A percentile compares a stretch with the other conserved stretches of the same genome.
phyloP scores from a whole-genome alignment of 2,329 filamentous ascomycete species.

The Pseudocercospora cruenta region DNA sequence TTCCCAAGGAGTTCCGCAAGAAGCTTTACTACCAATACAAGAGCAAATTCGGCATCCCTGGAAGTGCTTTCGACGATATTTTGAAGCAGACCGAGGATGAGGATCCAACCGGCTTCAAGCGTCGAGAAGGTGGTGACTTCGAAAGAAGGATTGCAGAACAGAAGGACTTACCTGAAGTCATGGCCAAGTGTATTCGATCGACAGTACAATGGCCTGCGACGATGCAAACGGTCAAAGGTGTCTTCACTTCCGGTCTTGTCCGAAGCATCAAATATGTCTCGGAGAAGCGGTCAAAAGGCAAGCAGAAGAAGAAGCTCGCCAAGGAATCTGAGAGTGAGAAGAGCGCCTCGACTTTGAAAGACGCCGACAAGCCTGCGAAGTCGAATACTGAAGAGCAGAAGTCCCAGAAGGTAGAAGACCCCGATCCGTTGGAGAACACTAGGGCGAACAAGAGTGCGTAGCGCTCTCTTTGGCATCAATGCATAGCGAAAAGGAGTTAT shows the following conservation, averaged over 20 bases:
- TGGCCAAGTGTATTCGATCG: constrained; percentile 77
- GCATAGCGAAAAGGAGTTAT: constrained; percentile 4
- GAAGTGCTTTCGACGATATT: constrained; percentile 81
- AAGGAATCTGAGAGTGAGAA: background rate
- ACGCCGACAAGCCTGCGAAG: background rate
- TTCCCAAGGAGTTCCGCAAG: constrained; percentile 83
- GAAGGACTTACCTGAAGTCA: constrained; percentile 68
- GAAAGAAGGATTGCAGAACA: constrained; percentile 82
- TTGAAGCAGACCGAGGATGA: constrained; percentile 75
- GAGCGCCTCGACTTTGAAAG: background rate
- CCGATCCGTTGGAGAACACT: background rate
- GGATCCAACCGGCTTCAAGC: constrained; percentile 66
- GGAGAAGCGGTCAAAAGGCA: constrained; percentile 68
- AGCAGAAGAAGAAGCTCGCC: constrained; percentile 29
- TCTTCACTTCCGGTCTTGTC: constrained; percentile 74
- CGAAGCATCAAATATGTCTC: constrained; percentile 74
- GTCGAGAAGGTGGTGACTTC: constrained; percentile 79
- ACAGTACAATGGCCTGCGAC: constrained; percentile 93
- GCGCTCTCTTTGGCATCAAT: background rate
- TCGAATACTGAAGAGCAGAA: background rate
- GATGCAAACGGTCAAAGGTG: constrained; percentile 81
- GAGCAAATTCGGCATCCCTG: constrained; percentile 83
- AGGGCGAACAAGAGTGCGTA: background rate
- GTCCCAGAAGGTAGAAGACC: background rate
- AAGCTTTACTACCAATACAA: constrained; percentile 96